Evolutionary conservation across 129 eudicot genomes (phyloP).

Genomic region (Erigeron canadensis): DNA sequence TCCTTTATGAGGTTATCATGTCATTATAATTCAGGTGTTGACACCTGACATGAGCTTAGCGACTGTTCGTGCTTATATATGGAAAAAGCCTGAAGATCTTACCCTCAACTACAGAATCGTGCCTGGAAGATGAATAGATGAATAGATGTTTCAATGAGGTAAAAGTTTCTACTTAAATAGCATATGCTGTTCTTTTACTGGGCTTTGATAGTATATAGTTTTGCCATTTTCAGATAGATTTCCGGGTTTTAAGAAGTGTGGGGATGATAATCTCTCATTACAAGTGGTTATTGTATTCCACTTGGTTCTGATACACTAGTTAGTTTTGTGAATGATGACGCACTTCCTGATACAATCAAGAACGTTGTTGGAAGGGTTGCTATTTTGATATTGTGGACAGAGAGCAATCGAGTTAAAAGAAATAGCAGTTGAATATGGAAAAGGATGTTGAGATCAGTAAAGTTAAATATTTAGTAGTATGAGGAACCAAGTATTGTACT

Average conservation of each 20-base stretch:
- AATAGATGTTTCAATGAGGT: slow-evolving; percentile 11
- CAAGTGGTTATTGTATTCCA: not conserved
- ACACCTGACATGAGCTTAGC: slow-evolving; percentile 97
- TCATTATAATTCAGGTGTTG: slow-evolving; percentile 53
- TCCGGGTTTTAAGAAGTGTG: slow-evolving; percentile 18
- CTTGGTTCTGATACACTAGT: slow-evolving; percentile 19
- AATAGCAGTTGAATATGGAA: slow-evolving; percentile 21
- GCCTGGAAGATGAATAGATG: slow-evolving; percentile 64
- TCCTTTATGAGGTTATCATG: slow-evolving; percentile 9
- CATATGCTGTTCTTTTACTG: not conserved
- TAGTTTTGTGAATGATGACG: slow-evolving; percentile 21
- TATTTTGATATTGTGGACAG: slow-evolving; percentile 18
- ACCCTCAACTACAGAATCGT: slow-evolving; percentile 73
- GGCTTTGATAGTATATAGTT: not conserved
- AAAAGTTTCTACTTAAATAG: slow-evolving; percentile 9
- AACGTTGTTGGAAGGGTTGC: slow-evolving; percentile 28
- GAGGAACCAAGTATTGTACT: slow-evolving; percentile 23
- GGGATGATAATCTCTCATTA: slow-evolving; percentile 13
- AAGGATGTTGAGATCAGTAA: slow-evolving; percentile 31
- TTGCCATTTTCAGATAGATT: slow-evolving; percentile 11
- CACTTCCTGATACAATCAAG: slow-evolving; percentile 18
- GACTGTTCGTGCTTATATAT: slow-evolving; percentile 89
- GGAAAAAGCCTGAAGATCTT: slow-evolving; percentile 93
- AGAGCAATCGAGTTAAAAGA: slow-evolving; percentile 24
- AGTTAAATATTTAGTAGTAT: slow-evolving; percentile 22